phyloP scores from a whole-genome alignment of 2,329 filamentous ascomycete genomes.

The Rhynchosporium secalis region DNA sequence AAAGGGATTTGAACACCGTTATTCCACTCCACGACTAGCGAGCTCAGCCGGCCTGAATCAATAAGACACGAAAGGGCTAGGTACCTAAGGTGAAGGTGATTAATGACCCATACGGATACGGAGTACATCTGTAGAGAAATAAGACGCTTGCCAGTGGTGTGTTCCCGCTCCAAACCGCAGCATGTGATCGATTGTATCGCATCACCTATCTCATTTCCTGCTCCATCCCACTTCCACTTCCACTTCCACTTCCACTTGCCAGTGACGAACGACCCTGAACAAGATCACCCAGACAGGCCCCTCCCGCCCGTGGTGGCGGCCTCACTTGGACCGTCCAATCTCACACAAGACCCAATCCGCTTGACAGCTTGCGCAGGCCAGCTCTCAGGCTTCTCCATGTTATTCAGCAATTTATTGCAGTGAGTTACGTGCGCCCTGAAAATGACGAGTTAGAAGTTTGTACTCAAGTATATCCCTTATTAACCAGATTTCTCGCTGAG shows the following conservation, averaged over 20 bases:
- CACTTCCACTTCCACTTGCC: too few species aligned
- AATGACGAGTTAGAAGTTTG: background rate
- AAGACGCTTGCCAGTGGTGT: background rate
- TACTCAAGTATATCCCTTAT: background rate
- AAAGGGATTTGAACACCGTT: background rate
- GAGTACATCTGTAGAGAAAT: background rate
- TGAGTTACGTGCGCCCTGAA: slow-evolving; percentile 3
- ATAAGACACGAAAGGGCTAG: background rate
- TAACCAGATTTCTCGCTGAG: background rate
- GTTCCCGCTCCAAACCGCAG: background rate
- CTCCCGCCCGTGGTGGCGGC: background rate
- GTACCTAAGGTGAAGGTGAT: too few species aligned
- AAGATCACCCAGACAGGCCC: background rate
- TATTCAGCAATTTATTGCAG: slow-evolving; percentile 2
- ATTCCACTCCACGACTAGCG: background rate
- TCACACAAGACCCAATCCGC: slow-evolving; percentile 7
- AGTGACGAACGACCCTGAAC: background rate
- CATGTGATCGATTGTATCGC: background rate
- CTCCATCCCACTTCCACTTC: background rate
- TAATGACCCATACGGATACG: too few species aligned
- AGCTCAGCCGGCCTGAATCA: background rate
- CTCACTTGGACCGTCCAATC: slow-evolving; percentile 5
- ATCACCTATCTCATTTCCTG: background rate
- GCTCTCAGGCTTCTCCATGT: background rate
- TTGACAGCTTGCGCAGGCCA: background rate